Conservation (phyloP, 2,329 filamentous ascomycete species). For the Myriosclerotinia duriaeana region DNA sequence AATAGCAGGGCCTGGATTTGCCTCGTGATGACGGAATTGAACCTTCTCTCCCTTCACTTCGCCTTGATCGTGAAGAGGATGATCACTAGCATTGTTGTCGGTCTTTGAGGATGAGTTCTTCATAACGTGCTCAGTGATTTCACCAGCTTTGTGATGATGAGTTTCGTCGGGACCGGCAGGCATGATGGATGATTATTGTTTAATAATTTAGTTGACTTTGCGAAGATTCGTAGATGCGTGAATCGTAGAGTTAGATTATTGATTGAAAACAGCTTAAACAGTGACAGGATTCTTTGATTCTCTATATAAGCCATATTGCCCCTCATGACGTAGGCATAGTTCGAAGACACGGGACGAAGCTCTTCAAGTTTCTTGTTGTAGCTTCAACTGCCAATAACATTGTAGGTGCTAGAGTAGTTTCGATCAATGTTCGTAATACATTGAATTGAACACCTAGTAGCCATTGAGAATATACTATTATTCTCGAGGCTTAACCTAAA, state of each 20-base stretch:
- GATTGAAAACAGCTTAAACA: neutral
- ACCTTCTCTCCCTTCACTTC: conserved; percentile 49
- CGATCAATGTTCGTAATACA: neutral
- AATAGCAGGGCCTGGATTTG: conserved; percentile 58
- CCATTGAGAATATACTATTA: neutral
- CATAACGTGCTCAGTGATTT: conserved; percentile 42
- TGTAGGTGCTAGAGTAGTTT: neutral
- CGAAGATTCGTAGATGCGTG: neutral
- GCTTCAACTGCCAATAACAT: neutral
- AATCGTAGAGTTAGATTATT: neutral
- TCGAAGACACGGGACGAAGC: neutral
- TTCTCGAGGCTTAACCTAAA: neutral
- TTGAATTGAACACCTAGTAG: neutral
- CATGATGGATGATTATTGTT: conserved; percentile 37
- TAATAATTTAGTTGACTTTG: conserved; percentile 14
- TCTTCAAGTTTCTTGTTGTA: neutral
- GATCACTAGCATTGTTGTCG: conserved; percentile 42
- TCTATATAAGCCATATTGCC: conserved; percentile 21
- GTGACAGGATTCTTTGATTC: conserved; percentile 5
- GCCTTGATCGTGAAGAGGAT: conserved; percentile 41
- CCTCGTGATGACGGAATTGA: conserved; percentile 52
- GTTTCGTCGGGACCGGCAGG: conserved; percentile 44
- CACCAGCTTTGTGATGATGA: conserved; percentile 38
- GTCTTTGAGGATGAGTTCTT: conserved; percentile 42
- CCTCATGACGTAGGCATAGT: conserved; percentile 22